These are phyloP conservation scores for Thermothielavioides terrestris DNA, from an alignment of 495 filamentous ascomycete species.

Conservation along the genomic window DNA sequence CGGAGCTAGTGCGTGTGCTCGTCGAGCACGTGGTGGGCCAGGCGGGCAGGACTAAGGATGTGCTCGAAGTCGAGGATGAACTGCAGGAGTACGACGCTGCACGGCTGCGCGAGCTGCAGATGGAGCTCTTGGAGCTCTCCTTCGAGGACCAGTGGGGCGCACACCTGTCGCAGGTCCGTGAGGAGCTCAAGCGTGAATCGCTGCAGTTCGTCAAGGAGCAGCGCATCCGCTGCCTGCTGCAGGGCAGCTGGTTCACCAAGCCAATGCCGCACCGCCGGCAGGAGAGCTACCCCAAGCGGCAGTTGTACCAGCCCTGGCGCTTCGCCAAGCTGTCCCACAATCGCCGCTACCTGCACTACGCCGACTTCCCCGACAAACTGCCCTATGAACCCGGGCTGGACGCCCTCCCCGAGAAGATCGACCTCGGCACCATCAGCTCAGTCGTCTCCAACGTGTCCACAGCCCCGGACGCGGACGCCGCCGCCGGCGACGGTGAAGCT, in stretches of 20 bases:
- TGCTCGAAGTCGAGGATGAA: constrained; percentile 84
- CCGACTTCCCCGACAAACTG: constrained; percentile 65
- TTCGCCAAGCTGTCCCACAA: constrained; percentile 90
- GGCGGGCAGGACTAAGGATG: constrained; percentile 72
- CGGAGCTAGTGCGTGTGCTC: constrained; percentile 83
- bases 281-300: constrained; percentile 28
- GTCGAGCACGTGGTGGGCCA: constrained; percentile 85
- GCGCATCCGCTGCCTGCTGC: constrained; percentile 80
- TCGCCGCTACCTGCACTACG: constrained; percentile 80
- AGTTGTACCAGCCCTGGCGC: constrained; percentile 52
- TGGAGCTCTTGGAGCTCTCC: constrained; percentile 82
- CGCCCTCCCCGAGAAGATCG: constrained; percentile 70
- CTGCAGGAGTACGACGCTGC: constrained; percentile 71
- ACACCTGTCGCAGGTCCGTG: constrained; percentile 81
- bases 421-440: constrained; percentile 79
- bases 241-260: constrained; percentile 84
- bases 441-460: constrained; percentile 87
- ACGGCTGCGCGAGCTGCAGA: constrained; percentile 77
- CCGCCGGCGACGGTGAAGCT: constrained; percentile 28
- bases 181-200: constrained; percentile 85
- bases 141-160: constrained; percentile 94
- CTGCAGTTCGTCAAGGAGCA: constrained; percentile 96
- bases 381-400: constrained; percentile 63
- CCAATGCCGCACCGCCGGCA: constrained; percentile 30
- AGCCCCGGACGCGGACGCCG: constrained; percentile 31